Conservation (phyloP, 495 filamentous ascomycete genomes). For the Neurospora sp. region DNA sequence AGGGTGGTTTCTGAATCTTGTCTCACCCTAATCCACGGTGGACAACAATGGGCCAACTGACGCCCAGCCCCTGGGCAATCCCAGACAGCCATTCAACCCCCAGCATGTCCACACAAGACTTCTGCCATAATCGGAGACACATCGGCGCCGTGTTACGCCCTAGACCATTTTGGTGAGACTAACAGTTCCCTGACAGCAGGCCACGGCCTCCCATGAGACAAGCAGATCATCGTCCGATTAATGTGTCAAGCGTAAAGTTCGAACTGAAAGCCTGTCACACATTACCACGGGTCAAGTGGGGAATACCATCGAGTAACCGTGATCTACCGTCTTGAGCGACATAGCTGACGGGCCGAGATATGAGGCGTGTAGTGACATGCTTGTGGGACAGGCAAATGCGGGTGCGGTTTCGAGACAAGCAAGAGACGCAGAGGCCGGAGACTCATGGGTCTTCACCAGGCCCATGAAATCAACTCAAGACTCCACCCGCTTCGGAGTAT, state of each 20-base stretch:
- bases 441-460: background rate
- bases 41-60: background rate
- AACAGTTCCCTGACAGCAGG: conserved; percentile 11
- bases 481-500: background rate
- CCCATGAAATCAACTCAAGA: background rate
- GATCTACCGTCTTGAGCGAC: conserved; percentile 3
- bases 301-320: conserved; percentile 2
- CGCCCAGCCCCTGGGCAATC: background rate
- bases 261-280: conserved; percentile 9
- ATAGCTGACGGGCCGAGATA: conserved; percentile 11
- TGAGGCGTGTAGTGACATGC: conserved; percentile 19
- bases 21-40: background rate
- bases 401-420: conserved; percentile 15
- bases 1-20: background rate
- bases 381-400: conserved; percentile 21
- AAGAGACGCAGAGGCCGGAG: background rate
- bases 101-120: background rate
- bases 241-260: background rate
- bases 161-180: conserved; percentile 8
- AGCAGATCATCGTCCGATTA: conserved; percentile 8
- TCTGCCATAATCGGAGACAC: background rate
- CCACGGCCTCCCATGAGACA: conserved; percentile 11
- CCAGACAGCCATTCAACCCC: background rate
- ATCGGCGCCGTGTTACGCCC: background rate
- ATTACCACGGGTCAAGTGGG: conserved; percentile 10